phyloP scores from a whole-genome alignment of 768 basidiomycete species.

The Tephrocybe rancida region DNA sequence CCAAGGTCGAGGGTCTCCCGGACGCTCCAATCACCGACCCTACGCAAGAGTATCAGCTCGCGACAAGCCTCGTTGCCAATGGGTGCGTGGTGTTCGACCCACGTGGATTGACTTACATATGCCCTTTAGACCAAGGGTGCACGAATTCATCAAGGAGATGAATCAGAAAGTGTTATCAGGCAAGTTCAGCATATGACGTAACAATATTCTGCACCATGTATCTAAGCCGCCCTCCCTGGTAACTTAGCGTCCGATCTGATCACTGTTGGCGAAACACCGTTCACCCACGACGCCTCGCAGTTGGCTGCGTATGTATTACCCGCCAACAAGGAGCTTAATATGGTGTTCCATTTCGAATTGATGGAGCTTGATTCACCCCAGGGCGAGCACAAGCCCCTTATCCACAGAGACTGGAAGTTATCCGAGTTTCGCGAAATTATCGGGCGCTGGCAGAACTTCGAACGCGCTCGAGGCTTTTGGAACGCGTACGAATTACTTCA shows the following conservation, averaged over 20 bases:
- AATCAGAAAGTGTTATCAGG: constrained; percentile 58
- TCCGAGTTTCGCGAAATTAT: constrained; percentile 50
- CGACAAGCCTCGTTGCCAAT: constrained; percentile 55
- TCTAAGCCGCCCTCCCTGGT: background rate
- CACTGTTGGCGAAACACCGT: constrained; percentile 67
- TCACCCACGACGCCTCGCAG: constrained; percentile 51
- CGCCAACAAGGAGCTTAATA: constrained; percentile 60
- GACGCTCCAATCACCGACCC: constrained; percentile 63
- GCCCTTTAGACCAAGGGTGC: constrained; percentile 55
- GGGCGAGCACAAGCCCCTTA: constrained; percentile 38
- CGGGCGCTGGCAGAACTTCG: constrained; percentile 58
- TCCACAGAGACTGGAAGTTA: constrained; percentile 51
- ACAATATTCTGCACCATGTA: background rate
- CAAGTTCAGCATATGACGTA: constrained; percentile 32
- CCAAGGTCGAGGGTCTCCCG: constrained; percentile 63
- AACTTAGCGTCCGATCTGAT: constrained; percentile 58
- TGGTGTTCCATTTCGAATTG: constrained; percentile 67
- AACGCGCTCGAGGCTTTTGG: constrained; percentile 65
- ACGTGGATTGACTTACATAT: background rate
- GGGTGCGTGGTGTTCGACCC: constrained; percentile 41
- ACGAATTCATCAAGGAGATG: constrained; percentile 74
- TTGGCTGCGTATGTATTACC: constrained; percentile 62
- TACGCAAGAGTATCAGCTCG: constrained; percentile 54
- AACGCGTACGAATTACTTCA: constrained; percentile 48
- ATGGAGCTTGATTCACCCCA: constrained; percentile 58